These are phyloP conservation scores for Apiospora saccharicola DNA, from an alignment of 2,329 filamentous ascomycete species.

Conservation along the genomic window DNA sequence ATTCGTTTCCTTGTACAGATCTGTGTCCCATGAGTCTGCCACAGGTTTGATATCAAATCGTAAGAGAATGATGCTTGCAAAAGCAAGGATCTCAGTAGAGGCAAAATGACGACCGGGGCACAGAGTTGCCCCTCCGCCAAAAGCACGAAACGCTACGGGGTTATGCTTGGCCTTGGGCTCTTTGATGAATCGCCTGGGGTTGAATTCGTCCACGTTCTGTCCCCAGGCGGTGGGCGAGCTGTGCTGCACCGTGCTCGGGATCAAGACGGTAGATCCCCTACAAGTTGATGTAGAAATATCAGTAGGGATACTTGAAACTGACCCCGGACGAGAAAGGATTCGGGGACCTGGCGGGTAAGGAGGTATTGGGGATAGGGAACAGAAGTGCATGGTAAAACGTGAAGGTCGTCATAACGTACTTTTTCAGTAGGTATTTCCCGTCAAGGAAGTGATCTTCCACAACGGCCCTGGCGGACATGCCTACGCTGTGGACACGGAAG, in stretches of 20 bases:
- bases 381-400: not conserved
- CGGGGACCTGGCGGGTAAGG: no score
- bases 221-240: conserved; percentile 29
- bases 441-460: conserved; percentile 32
- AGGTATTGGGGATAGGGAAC: not conserved
- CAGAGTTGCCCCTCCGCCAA: conserved; percentile 22
- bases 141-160: conserved; percentile 18
- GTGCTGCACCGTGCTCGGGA: conserved; percentile 30
- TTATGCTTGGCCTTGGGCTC: not conserved
- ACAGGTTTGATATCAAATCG: conserved; percentile 19
- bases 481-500: conserved; percentile 27
- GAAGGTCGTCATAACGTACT: conserved; percentile 23
- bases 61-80: conserved; percentile 14
- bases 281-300: not conserved
- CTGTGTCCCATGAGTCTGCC: not conserved
- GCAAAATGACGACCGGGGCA: conserved; percentile 23
- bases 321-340: not conserved
- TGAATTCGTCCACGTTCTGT: conserved; percentile 24
- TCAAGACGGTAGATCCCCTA: conserved; percentile 30
- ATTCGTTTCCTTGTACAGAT: conserved; percentile 10
- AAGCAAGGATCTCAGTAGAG: conserved; percentile 21
- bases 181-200: not conserved
- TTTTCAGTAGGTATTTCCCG: conserved; percentile 33
- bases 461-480: conserved; percentile 22
- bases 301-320: not conserved